These are phyloP conservation scores for Selenicereus undatus DNA, from an alignment of 148 eudicot species.

Conservation along the genomic window DNA sequence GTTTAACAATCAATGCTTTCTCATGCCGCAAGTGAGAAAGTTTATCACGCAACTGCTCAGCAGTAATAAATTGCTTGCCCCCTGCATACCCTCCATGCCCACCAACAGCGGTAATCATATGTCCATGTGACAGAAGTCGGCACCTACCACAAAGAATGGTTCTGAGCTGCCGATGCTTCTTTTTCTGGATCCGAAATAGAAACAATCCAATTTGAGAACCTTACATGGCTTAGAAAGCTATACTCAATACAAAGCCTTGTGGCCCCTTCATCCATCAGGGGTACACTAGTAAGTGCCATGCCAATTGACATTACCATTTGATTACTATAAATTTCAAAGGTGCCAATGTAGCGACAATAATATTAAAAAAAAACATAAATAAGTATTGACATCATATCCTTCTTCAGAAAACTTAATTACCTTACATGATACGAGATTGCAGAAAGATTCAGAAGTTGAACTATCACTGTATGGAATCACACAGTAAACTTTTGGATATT, in stretches of 20 bases:
- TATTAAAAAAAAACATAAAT: not conserved
- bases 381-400: not conserved
- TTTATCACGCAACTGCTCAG: slow-evolving; percentile 88
- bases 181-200: slow-evolving; percentile 54
- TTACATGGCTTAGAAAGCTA: not conserved
- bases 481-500: no score
- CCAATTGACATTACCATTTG: not conserved
- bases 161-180: slow-evolving; percentile 84
- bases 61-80: slow-evolving; percentile 89
- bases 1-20: slow-evolving; percentile 85
- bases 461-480: no score
- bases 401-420: not conserved
- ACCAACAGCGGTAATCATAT: slow-evolving; percentile 96
- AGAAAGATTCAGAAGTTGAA: not conserved
- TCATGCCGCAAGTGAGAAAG: slow-evolving; percentile 87
- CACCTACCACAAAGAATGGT: slow-evolving; percentile 89
- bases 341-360: not conserved
- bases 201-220: slow-evolving; percentile 9
- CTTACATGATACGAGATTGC: not conserved
- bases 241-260: not conserved
- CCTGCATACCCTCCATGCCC: slow-evolving; percentile 98
- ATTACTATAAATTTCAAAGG: not conserved
- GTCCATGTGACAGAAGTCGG: slow-evolving; percentile 87
- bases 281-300: not conserved
- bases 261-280: not conserved